Evolutionary conservation across 1,284 basidiomycete genomes (phyloP).

Genomic region (Ustilago crameri): DNA sequence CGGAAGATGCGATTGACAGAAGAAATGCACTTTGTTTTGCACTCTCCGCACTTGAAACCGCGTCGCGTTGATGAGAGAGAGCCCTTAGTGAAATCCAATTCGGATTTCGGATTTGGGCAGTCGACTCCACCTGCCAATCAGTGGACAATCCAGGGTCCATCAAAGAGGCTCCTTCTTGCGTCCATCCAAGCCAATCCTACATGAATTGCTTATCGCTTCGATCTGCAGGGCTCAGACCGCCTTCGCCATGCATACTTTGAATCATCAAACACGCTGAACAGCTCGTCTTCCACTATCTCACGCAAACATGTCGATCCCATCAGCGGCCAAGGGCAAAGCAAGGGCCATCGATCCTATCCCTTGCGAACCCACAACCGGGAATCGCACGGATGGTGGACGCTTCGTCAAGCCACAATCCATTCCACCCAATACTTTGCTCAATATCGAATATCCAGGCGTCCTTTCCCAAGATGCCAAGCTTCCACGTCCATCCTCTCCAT

Average conservation of each 20-base stretch:
- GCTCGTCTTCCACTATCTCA: no score
- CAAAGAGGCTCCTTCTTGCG: not conserved
- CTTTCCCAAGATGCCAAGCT: constrained; percentile 10
- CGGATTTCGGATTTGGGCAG: constrained; percentile 22
- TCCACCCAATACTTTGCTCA: constrained; percentile 42
- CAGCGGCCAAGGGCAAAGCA: constrained; percentile 24
- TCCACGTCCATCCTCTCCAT: not conserved
- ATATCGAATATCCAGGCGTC: constrained; percentile 62
- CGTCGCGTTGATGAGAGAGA: constrained; percentile 43
- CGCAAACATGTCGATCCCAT: constrained; percentile 7
- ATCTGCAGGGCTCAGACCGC: no score
- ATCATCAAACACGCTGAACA: not conserved
- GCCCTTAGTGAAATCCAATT: not conserved
- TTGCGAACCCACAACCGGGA: not conserved
- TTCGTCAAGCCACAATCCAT: constrained; percentile 34
- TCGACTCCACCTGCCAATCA: not conserved
- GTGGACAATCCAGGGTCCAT: constrained; percentile 14
- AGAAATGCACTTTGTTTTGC: no score
- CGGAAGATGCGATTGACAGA: no score
- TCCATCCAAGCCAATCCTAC: constrained; percentile 2
- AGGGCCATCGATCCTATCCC: constrained; percentile 11
- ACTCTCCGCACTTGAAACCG: no score
- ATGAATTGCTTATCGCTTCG: not conserved
- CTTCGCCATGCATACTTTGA: no score
- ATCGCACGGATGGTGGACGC: not conserved